These are phyloP conservation scores for Lentinula raphanica DNA, from an alignment of 768 basidiomycete species.

Conservation along the genomic window DNA sequence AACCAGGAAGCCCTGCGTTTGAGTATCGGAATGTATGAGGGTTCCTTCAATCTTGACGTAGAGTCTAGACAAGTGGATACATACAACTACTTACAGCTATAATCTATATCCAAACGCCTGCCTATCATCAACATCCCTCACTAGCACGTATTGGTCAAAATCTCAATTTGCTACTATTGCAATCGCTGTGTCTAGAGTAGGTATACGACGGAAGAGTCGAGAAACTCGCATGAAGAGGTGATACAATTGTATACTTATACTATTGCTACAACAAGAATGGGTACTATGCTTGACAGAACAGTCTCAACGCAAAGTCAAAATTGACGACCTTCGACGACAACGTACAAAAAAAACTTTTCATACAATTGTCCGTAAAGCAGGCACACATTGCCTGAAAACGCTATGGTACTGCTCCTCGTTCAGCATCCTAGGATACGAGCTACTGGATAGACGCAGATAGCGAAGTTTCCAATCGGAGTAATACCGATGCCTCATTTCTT, in stretches of 20 bases:
- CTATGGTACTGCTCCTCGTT: background rate
- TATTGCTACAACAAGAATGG: background rate
- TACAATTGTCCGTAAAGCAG: background rate
- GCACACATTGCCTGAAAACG: background rate
- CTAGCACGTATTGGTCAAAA: no score
- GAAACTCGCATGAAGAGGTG: background rate
- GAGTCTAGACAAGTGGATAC: background rate
- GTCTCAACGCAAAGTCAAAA: background rate
- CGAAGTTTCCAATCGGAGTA: background rate
- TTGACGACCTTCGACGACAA: no score
- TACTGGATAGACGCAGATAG: conserved; percentile 2
- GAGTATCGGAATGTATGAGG: conserved; percentile 83
- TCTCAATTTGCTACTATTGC: no score
- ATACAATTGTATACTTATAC: background rate
- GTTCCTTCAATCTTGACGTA: background rate
- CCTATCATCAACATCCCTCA: no score
- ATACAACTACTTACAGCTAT: no score
- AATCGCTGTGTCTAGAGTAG: no score
- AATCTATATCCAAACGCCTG: no score
- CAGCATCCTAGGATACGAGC: background rate
- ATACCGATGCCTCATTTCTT: background rate
- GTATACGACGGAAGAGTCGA: background rate
- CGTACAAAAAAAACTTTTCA: no score
- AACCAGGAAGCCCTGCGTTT: conserved; percentile 83
- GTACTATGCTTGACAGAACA: background rate